phyloP scores from a whole-genome alignment of 371 early-diverging fungal genomes.

The Parasitella parasitica region DNA sequence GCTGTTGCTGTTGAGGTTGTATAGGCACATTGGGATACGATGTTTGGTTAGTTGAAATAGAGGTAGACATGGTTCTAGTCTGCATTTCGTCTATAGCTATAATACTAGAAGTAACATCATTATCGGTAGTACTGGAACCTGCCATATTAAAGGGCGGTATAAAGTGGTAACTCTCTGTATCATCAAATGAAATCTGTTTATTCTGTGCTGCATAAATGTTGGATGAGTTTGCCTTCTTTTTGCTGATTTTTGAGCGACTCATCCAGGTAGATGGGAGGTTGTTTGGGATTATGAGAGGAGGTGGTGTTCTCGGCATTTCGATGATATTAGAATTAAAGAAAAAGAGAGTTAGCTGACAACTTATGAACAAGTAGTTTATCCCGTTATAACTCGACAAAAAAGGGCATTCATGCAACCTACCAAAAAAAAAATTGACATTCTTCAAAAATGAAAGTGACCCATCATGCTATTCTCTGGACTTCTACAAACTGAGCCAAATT shows the following conservation, averaged over 20 bases:
- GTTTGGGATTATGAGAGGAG: constrained; percentile 1
- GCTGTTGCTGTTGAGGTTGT: neutral
- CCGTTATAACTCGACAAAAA: too few species aligned
- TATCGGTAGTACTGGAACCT: neutral
- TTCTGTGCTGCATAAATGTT: neutral
- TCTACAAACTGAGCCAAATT: too few species aligned
- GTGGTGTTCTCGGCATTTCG: constrained; percentile 8
- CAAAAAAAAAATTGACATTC: too few species aligned
- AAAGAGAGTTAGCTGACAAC: neutral
- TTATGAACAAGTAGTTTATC: neutral
- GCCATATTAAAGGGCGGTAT: neutral
- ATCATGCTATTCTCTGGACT: too few species aligned
- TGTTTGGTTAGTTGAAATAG: neutral
- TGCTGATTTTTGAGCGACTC: neutral
- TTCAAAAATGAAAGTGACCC: neutral
- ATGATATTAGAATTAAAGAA: neutral
- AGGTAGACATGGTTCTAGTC: neutral
- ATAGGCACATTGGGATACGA: neutral
- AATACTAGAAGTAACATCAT: neutral
- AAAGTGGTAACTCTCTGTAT: neutral
- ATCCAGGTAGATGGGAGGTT: neutral
- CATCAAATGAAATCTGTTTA: neutral
- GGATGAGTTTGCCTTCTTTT: neutral
- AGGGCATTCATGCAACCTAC: neutral
- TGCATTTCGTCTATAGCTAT: neutral